Evolutionary conservation across 495 filamentous ascomycete species (phyloP).

Genomic region (Copromyces sp.): DNA sequence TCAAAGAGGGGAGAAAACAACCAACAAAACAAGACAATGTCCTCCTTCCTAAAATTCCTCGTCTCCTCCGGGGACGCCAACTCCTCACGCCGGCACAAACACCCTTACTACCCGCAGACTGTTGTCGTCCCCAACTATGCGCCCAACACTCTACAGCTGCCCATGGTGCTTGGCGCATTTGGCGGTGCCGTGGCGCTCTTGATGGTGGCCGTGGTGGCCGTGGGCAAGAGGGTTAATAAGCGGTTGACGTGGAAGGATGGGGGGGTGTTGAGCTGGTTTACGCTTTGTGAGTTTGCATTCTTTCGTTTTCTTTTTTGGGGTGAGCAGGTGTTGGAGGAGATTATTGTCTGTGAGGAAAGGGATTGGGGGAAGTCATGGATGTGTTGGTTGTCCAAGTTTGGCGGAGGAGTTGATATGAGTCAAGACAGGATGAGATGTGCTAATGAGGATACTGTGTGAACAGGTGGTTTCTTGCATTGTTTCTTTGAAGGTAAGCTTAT

Average conservation of each 20-base stretch:
- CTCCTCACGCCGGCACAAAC: conserved; percentile 16
- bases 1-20: background rate
- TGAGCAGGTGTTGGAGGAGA: background rate
- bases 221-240: conserved; percentile 28
- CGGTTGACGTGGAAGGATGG: conserved; percentile 23
- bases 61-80: background rate
- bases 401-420: background rate
- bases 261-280: conserved; percentile 52
- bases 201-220: conserved; percentile 30
- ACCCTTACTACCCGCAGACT: conserved; percentile 65
- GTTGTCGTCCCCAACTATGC: conserved; percentile 51
- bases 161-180: conserved; percentile 39
- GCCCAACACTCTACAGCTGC: conserved; percentile 37
- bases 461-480: conserved; percentile 55
- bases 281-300: conserved; percentile 32
- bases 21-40: background rate
- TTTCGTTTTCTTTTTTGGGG: background rate
- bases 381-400: background rate
- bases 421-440: background rate
- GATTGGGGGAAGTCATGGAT: background rate
- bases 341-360: background rate
- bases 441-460: background rate
- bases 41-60: background rate
- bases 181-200: conserved; percentile 33
- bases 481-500: conserved; percentile 59